Percentiles rank a stretch among this genome's conserved stretches.
Evolutionary conservation across 2,329 filamentous ascomycete genomes (phyloP).

Genomic region (Ciborinia camelliae): DNA sequence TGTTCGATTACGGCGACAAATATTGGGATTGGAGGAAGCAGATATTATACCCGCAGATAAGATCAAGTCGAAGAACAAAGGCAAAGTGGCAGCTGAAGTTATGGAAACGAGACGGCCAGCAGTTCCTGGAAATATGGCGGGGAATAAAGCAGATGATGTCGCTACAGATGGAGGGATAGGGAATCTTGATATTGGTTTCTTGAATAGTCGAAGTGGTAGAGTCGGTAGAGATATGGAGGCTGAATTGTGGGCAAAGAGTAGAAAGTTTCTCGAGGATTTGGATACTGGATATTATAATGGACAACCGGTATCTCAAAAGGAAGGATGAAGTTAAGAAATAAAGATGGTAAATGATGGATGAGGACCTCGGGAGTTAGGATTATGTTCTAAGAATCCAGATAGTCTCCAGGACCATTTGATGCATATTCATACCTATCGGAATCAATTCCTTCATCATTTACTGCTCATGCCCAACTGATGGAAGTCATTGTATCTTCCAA

Average conservation of each 20-base stretch:
- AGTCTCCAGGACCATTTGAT: background rate
- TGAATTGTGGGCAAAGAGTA: constrained; percentile 68
- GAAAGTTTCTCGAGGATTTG: constrained; percentile 49
- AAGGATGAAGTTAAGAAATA: constrained; percentile 17
- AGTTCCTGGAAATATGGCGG: constrained; percentile 3
- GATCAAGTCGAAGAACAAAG: constrained; percentile 28
- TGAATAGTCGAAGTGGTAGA: constrained; percentile 81
- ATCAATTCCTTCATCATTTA: background rate
- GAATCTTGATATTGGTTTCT: constrained; percentile 75
- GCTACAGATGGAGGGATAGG: constrained; percentile 47
- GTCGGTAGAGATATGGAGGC: constrained; percentile 81
- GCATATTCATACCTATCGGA: background rate
- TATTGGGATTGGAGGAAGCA: constrained; percentile 78
- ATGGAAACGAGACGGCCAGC: background rate
- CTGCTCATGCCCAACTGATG: no score
- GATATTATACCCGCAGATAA: constrained; percentile 58
- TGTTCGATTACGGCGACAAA: constrained; percentile 69
- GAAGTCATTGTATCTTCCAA: background rate
- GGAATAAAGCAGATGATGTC: constrained; percentile 23
- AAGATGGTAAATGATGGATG: background rate
- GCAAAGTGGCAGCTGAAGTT: constrained; percentile 7
- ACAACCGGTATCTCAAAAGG: constrained; percentile 14
- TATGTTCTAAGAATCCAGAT: background rate
- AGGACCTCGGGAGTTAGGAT: background rate
- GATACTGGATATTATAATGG: constrained; percentile 22